Percentiles rank a stretch among this genome's conserved stretches.
These are phyloP conservation scores for Ensete ventricosum DNA, from an alignment of 176 grass and related monocot genomes.

Conservation along the genomic window DNA sequence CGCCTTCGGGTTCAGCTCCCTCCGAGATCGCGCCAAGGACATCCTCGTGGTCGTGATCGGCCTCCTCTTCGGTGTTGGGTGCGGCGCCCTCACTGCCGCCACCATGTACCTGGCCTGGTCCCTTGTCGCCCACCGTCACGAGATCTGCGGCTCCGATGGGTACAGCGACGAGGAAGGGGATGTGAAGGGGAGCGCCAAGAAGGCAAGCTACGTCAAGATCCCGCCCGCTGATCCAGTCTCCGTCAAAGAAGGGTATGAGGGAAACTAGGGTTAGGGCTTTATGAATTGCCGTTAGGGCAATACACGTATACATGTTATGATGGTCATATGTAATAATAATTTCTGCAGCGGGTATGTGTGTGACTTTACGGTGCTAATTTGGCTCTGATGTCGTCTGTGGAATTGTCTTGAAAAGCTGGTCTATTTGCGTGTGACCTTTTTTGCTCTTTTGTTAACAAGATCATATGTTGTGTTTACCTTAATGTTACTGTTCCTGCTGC, in stretches of 20 bases:
- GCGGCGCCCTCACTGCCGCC: constrained; percentile 3
- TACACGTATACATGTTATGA: no score
- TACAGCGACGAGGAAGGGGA: background rate
- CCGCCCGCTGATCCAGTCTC: background rate
- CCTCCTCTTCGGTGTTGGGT: constrained; percentile 1
- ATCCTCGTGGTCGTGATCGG: background rate
- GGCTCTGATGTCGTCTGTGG: no score
- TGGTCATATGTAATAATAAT: no score
- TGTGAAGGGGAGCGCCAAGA: background rate
- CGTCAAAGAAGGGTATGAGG: background rate
- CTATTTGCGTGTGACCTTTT: no score
- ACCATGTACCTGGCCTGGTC: constrained; percentile 3
- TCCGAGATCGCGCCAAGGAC: constrained; percentile 35
- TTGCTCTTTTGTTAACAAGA: no score
- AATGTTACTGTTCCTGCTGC: no score
- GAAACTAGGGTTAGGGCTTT: background rate
- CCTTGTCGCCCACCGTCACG: background rate
- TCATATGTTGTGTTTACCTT: no score
- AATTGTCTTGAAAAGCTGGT: no score
- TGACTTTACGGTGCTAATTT: no score
- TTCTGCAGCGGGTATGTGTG: no score
- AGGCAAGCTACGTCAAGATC: background rate
- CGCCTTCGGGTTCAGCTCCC: constrained; percentile 29
- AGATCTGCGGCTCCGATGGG: background rate
- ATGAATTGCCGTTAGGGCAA: no score